A percentile compares a stretch with the other conserved stretches of the same genome.
Conservation (phyloP, 331 rosid genomes). For the Dryas integrifolia region DNA sequence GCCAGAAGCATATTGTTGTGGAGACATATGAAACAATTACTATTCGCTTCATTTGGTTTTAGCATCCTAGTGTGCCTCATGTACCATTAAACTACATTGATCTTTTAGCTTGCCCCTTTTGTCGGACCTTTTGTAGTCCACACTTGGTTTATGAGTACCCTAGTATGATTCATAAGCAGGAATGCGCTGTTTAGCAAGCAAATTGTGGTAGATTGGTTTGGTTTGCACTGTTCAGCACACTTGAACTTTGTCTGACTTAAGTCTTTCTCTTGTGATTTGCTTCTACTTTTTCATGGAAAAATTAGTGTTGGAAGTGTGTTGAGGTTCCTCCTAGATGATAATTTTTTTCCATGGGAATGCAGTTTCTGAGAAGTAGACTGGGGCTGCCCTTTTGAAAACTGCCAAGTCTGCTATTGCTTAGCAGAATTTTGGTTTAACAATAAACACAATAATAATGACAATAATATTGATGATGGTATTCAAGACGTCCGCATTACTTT, state of each 20-base stretch:
- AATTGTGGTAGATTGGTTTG: not conserved
- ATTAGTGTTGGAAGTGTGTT: not conserved
- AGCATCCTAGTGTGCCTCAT: not conserved
- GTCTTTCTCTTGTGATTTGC: too few relatives aligned
- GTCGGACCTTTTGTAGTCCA: too few relatives aligned
- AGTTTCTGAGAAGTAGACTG: not conserved
- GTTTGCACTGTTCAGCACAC: too few relatives aligned
- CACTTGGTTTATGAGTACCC: too few relatives aligned
- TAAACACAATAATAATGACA: not conserved
- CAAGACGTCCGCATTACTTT: not conserved
- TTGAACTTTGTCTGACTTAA: too few relatives aligned
- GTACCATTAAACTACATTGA: too few relatives aligned
- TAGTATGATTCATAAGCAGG: too few relatives aligned
- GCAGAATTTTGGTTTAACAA: not conserved
- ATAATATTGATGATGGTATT: not conserved
- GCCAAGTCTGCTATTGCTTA: not conserved
- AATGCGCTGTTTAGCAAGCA: not conserved
- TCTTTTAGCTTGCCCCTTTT: too few relatives aligned
- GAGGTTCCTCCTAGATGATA: not conserved
- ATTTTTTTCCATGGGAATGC: slow-evolving; percentile 9
- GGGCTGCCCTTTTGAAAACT: not conserved
- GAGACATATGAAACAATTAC: not conserved
- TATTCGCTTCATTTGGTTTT: not conserved
- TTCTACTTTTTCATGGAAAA: not conserved
- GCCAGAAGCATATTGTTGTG: not conserved